Evolutionary conservation across 768 basidiomycete species (phyloP).

Genomic region (Myochromella boudieri): DNA sequence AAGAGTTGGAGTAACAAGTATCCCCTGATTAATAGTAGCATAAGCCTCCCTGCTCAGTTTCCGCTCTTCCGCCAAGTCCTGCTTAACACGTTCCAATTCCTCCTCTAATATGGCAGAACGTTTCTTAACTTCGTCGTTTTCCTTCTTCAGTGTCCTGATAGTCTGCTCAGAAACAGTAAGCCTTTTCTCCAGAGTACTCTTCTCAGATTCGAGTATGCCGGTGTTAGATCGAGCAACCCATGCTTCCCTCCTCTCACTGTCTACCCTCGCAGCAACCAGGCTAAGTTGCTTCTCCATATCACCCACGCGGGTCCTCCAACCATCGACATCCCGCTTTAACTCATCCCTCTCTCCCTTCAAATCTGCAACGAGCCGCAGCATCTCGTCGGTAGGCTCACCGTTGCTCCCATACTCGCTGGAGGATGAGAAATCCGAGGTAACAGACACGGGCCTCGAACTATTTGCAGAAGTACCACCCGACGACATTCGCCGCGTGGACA

Average conservation of each 20-base stretch:
- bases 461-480: conserved; percentile 31
- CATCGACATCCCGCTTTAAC: conserved; percentile 83
- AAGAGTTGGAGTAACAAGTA: conserved; percentile 48
- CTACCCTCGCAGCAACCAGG: conserved; percentile 66
- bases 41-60: conserved; percentile 16
- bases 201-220: conserved; percentile 67
- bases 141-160: conserved; percentile 27
- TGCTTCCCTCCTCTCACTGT: conserved; percentile 77
- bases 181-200: conserved; percentile 51
- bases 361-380: conserved; percentile 72
- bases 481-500: conserved; percentile 44
- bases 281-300: conserved; percentile 73
- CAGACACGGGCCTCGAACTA: conserved; percentile 52
- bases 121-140: conserved; percentile 35
- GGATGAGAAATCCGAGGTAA: conserved; percentile 42
- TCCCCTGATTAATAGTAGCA: conserved; percentile 23
- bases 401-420: conserved; percentile 31
- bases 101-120: conserved; percentile 45
- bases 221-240: conserved; percentile 81
- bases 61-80: conserved; percentile 30
- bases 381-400: conserved; percentile 68
- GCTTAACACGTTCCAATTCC: conserved; percentile 40
- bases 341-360: conserved; percentile 89
- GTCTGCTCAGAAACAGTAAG: conserved; percentile 36
- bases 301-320: conserved; percentile 76